Percentiles rank a stretch among this genome's conserved stretches.
Conservation (phyloP, 805 yeast species). For the Henningerozyma blattae region DNA sequence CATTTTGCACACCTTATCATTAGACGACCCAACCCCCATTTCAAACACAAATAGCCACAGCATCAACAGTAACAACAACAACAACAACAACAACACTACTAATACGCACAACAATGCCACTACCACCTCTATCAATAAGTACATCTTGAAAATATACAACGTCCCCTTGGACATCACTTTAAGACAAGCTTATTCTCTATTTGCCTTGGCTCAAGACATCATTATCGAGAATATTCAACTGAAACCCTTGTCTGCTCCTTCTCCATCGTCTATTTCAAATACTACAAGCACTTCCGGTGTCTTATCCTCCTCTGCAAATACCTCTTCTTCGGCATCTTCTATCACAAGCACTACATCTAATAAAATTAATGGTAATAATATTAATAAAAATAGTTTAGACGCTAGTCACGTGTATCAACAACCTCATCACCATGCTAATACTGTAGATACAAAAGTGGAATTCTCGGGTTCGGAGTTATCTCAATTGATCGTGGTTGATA, state of each 20-base stretch:
- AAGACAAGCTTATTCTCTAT: conserved; percentile 54
- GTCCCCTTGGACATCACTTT: conserved; percentile 48
- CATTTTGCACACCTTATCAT: conserved; percentile 10
- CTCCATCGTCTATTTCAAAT: too few relatives aligned
- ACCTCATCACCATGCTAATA: conserved; percentile 27
- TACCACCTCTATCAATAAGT: conserved; percentile 2
- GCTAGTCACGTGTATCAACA: too few relatives aligned
- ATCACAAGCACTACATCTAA: too few relatives aligned
- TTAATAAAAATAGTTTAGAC: too few relatives aligned
- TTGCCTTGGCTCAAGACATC: conserved; percentile 56
- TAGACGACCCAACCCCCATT: conserved; percentile 4
- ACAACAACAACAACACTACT: neutral
- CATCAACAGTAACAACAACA: neutral
- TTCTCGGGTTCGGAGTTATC: conserved; percentile 37
- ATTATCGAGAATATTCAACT: too few relatives aligned
- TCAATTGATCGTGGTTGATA: too few relatives aligned
- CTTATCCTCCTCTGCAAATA: too few relatives aligned
- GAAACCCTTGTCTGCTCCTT: too few relatives aligned
- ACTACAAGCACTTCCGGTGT: too few relatives aligned
- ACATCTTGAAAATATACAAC: conserved; percentile 33
- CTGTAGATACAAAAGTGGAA: conserved; percentile 26
- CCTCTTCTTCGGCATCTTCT: too few relatives aligned
- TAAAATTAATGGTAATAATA: too few relatives aligned
- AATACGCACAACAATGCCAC: neutral
- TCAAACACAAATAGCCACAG: neutral